These are phyloP conservation scores for Torulaspora delbrueckii DNA, from an alignment of 805 yeast species.

Conservation along the genomic window DNA sequence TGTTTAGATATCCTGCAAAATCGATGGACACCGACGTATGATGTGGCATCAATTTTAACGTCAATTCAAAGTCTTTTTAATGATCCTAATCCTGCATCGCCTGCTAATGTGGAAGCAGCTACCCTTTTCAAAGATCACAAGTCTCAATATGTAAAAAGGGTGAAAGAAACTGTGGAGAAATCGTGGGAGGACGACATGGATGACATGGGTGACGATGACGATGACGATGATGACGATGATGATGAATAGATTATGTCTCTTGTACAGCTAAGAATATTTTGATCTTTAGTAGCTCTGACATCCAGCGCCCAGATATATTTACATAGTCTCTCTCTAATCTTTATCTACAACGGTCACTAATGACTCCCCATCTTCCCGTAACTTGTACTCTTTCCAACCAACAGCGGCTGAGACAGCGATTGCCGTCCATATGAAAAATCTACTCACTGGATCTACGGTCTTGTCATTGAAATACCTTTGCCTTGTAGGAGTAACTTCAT, in stretches of 20 bases:
- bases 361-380: slow-evolving; percentile 38
- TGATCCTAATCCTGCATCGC: slow-evolving; percentile 94
- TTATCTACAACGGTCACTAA: slow-evolving; percentile 32
- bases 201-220: slow-evolving; percentile 38
- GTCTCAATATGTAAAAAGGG: slow-evolving; percentile 85
- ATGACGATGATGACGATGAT: slow-evolving; percentile 36
- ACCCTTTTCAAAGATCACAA: slow-evolving; percentile 92
- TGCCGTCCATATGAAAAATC: slow-evolving; percentile 47
- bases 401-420: slow-evolving; percentile 47
- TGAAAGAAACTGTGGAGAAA: slow-evolving; percentile 88
- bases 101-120: slow-evolving; percentile 98
- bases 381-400: slow-evolving; percentile 49
- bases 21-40: slow-evolving; percentile 98
- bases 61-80: slow-evolving; percentile 87
- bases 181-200: slow-evolving; percentile 83
- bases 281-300: not conserved
- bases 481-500: slow-evolving; percentile 13
- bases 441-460: slow-evolving; percentile 51
- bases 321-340: slow-evolving; percentile 1
- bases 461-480: slow-evolving; percentile 32
- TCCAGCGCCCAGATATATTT: slow-evolving; percentile 4
- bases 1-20: slow-evolving; percentile 94
- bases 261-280: slow-evolving; percentile 2
- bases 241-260: slow-evolving; percentile 21
- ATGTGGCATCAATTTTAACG: slow-evolving; percentile 90